Conservation (phyloP, 371 early-diverging fungal genomes). For the Rhizopus microsporus region DNA sequence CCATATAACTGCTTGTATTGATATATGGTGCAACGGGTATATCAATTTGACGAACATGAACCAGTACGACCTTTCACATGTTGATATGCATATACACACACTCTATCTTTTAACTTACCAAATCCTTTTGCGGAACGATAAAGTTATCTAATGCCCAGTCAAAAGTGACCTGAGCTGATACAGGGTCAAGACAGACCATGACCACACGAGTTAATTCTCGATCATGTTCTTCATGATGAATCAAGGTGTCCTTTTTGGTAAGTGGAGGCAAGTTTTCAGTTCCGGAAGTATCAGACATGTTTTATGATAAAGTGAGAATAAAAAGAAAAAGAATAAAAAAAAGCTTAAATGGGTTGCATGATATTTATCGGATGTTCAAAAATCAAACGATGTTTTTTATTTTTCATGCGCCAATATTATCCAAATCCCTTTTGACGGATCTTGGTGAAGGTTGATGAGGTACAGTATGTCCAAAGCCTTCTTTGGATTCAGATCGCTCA, state of each 20-base stretch:
- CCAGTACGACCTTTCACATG: slow-evolving; percentile 27
- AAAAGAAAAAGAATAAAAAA: slow-evolving; percentile 2
- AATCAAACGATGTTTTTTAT: slow-evolving; percentile 2
- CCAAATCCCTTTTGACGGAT: slow-evolving; percentile 27
- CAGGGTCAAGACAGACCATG: slow-evolving; percentile 38
- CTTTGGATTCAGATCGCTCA: not conserved
- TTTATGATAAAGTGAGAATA: not conserved
- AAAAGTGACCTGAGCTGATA: slow-evolving; percentile 38
- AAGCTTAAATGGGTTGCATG: slow-evolving; percentile 7
- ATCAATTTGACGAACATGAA: slow-evolving; percentile 42
- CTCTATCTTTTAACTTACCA: slow-evolving; percentile 25
- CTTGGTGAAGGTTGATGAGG: slow-evolving; percentile 13
- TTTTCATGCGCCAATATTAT: slow-evolving; percentile 11
- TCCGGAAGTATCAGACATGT: not conserved
- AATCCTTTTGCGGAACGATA: slow-evolving; percentile 38
- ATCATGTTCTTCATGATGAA: slow-evolving; percentile 11
- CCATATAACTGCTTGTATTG: slow-evolving; percentile 37
- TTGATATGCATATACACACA: not conserved
- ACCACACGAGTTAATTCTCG: slow-evolving; percentile 34
- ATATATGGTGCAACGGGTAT: slow-evolving; percentile 45
- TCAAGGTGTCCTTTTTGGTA: slow-evolving; percentile 15
- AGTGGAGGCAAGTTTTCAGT: not conserved
- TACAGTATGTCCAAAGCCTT: slow-evolving; percentile 20
- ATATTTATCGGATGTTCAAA: slow-evolving; percentile 8
- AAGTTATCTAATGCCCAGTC: slow-evolving; percentile 56